These are phyloP conservation scores for Filosporella fistucella DNA, from an alignment of 495 filamentous ascomycete species.

Conservation along the genomic window DNA sequence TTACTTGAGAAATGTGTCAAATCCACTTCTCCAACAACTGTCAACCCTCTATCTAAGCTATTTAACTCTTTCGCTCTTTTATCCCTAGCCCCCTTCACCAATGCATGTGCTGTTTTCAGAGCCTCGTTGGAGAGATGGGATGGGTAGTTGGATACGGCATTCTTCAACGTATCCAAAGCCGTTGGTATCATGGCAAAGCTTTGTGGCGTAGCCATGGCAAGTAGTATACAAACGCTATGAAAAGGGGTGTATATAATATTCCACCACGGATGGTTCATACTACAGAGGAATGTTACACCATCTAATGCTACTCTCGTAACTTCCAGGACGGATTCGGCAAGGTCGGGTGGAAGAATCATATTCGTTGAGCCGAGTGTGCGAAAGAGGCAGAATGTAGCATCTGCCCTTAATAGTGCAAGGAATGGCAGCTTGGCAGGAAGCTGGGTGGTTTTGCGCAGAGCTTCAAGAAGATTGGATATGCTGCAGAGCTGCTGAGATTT, in stretches of 20 bases:
- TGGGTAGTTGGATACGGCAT: not conserved
- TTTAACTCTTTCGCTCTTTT: not conserved
- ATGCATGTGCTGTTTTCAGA: constrained; percentile 3
- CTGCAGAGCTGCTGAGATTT: not conserved
- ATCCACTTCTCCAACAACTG: not conserved
- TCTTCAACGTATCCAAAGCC: constrained; percentile 40
- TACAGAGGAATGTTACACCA: constrained; percentile 31
- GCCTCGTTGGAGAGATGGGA: constrained; percentile 16
- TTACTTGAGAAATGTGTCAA: too few species aligned
- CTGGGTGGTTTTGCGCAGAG: constrained; percentile 39
- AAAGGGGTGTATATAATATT: constrained; percentile 48
- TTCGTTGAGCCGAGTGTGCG: constrained; percentile 20
- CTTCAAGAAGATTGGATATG: constrained; percentile 22
- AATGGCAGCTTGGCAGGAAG: constrained; percentile 31
- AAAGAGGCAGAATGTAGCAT: constrained; percentile 42
- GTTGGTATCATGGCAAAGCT: constrained; percentile 38
- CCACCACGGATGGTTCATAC: constrained; percentile 41
- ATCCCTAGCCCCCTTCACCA: not conserved
- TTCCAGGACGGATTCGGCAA: constrained; percentile 12
- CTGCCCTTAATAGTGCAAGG: constrained; percentile 38
- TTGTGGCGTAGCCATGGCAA: constrained; percentile 41
- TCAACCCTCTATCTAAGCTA: not conserved
- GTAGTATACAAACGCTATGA: constrained; percentile 44
- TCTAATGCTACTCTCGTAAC: constrained; percentile 18
- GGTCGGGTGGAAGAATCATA: not conserved